Percentiles rank a stretch among this genome's conserved stretches.
phyloP scores from a whole-genome alignment of 257 asterid genomes.

The Lycium barbarum region DNA sequence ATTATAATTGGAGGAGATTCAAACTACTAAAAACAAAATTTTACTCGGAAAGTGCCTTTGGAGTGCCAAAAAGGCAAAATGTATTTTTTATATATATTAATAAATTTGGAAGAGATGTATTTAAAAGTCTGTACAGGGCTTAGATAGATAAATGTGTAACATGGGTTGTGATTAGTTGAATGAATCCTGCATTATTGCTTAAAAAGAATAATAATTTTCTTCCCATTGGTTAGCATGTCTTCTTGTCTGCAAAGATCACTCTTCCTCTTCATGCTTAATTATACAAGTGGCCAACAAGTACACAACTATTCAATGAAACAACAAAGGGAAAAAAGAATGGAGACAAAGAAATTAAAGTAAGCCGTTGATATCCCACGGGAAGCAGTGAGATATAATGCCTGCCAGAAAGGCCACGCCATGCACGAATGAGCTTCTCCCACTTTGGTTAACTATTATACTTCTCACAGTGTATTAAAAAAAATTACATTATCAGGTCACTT shows the following conservation, averaged over 20 bases:
- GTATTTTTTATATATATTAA: not conserved
- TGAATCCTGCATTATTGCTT: conserved; percentile 54
- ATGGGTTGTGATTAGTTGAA: conserved; percentile 36
- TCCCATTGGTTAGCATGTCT: conserved; percentile 40
- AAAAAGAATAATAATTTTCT: conserved; percentile 42
- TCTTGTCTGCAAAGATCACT: conserved; percentile 54
- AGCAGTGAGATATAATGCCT: conserved; percentile 33
- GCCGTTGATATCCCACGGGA: not conserved
- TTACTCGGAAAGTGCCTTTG: conserved; percentile 7
- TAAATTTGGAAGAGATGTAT: conserved; percentile 28
- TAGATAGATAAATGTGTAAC: conserved; percentile 40
- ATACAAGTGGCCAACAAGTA: conserved; percentile 77
- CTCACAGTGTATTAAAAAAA: not conserved
- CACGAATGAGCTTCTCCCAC: conserved; percentile 32
- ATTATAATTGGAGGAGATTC: not conserved
- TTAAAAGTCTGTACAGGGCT: conserved; percentile 43
- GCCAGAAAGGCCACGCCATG: conserved; percentile 53
- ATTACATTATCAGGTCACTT: not conserved
- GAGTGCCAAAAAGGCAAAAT: conserved; percentile 2
- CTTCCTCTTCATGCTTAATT: conserved; percentile 36
- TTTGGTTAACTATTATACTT: not conserved
- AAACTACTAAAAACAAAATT: not conserved
- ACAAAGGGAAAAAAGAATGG: not conserved
- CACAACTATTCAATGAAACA: conserved; percentile 48
- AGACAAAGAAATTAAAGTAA: conserved; percentile 23